phyloP scores from a whole-genome alignment of 2,329 filamentous ascomycete genomes.

The Hymenoscyphus infarciens region DNA sequence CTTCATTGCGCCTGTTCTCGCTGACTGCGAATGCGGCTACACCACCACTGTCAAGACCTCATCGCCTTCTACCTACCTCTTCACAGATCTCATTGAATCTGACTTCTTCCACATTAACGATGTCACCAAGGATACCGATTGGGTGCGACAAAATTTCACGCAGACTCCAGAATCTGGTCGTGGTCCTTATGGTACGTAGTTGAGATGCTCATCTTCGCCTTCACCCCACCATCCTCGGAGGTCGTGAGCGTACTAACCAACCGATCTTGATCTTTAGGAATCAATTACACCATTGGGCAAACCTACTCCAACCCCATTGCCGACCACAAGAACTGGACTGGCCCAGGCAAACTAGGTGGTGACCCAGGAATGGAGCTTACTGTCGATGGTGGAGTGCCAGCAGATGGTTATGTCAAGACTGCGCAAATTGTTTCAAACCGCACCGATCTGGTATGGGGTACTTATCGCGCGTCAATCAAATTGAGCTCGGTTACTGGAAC shows the following conservation, averaged over 20 bases:
- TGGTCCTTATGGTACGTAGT: conserved; percentile 51
- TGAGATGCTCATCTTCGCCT: background rate
- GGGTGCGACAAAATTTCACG: conserved; percentile 66
- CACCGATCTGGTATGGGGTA: conserved; percentile 65
- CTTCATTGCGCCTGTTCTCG: conserved; percentile 26
- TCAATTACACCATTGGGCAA: conserved; percentile 56
- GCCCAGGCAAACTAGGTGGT: conserved; percentile 42
- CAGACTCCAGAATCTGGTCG: conserved; percentile 53
- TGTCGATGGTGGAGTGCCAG: conserved; percentile 43
- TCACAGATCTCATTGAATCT: conserved; percentile 68
- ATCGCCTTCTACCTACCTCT: conserved; percentile 45
- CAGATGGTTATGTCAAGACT: conserved; percentile 52
- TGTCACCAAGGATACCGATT: conserved; percentile 52
- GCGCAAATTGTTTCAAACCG: conserved; percentile 62
- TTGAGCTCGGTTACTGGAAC: conserved; percentile 51
- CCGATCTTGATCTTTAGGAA: conserved; percentile 35
- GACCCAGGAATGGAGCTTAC: conserved; percentile 54
- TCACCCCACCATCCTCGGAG: background rate
- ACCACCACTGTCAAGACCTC: conserved; percentile 45
- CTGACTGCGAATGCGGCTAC: conserved; percentile 72
- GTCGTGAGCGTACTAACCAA: background rate
- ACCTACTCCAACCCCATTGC: conserved; percentile 51
- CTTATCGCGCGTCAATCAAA: conserved; percentile 61
- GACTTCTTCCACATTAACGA: conserved; percentile 60
- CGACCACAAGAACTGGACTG: conserved; percentile 41